A percentile compares a stretch with the other conserved stretches of the same genome.
These are phyloP conservation scores for Biscogniauxia marginata DNA, from an alignment of 2,329 filamentous ascomycete genomes.

Conservation along the genomic window DNA sequence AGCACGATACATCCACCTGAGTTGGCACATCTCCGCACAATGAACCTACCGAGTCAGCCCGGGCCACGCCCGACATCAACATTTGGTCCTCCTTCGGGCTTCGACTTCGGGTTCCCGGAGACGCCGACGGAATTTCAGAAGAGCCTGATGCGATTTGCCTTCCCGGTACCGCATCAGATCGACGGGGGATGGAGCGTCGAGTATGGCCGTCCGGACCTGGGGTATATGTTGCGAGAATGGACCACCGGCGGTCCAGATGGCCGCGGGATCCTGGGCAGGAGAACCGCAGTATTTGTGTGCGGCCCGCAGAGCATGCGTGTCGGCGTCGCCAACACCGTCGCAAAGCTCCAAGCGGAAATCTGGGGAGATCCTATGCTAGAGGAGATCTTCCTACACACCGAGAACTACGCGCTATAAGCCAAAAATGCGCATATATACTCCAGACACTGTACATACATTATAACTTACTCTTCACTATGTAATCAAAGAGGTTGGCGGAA, in stretches of 20 bases:
- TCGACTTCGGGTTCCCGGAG: slow-evolving; percentile 78
- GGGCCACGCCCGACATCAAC: slow-evolving; percentile 51
- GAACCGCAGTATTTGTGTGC: slow-evolving; percentile 90
- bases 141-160: slow-evolving; percentile 86
- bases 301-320: slow-evolving; percentile 84
- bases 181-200: slow-evolving; percentile 87
- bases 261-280: slow-evolving; percentile 69
- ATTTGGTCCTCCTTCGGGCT: slow-evolving; percentile 60
- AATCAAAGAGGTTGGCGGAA: neutral
- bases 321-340: slow-evolving; percentile 83
- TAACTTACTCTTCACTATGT: neutral
- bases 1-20: slow-evolving; percentile 46
- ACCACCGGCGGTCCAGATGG: slow-evolving; percentile 68
- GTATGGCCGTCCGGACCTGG: slow-evolving; percentile 85
- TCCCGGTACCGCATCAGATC: slow-evolving; percentile 66
- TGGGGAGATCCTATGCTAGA: slow-evolving; percentile 76
- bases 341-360: slow-evolving; percentile 76
- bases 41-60: slow-evolving; percentile 35
- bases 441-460: slow-evolving; percentile 1
- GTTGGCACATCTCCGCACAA: slow-evolving; percentile 55
- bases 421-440: neutral
- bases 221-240: slow-evolving; percentile 82
- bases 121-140: slow-evolving; percentile 88
- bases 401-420: slow-evolving; percentile 83
- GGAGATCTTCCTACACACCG: slow-evolving; percentile 91